phyloP scores from a whole-genome alignment of 2,329 filamentous ascomycete genomes.

The Venturia asperata region DNA sequence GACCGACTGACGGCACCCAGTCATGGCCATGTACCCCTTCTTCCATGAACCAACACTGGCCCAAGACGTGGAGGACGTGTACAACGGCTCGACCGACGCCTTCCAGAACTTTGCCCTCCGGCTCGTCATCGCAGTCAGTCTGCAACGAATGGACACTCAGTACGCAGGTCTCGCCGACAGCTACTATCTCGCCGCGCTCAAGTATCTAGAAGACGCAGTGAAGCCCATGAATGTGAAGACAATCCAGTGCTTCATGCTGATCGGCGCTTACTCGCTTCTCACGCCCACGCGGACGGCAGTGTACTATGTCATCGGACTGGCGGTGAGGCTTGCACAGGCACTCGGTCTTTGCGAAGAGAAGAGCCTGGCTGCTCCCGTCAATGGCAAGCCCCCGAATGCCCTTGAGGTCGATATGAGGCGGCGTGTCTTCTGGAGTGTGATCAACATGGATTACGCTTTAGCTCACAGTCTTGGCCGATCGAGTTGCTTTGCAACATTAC shows the following conservation, averaged over 20 bases:
- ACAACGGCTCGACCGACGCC: slow-evolving; percentile 64
- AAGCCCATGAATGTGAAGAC: slow-evolving; percentile 85
- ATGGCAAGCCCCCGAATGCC: slow-evolving; percentile 55
- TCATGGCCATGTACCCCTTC: slow-evolving; percentile 66
- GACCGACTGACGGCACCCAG: slow-evolving; percentile 3
- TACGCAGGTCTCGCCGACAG: slow-evolving; percentile 93
- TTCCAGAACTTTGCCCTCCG: slow-evolving; percentile 83
- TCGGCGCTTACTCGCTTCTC: slow-evolving; percentile 84
- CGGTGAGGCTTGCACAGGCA: slow-evolving; percentile 80
- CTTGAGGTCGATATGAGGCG: slow-evolving; percentile 84
- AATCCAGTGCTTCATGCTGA: slow-evolving; percentile 78
- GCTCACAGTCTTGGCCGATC: slow-evolving; percentile 83
- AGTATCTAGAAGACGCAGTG: slow-evolving; percentile 73
- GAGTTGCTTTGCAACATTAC: slow-evolving; percentile 71
- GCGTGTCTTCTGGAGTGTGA: slow-evolving; percentile 78
- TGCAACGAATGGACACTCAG: slow-evolving; percentile 82
- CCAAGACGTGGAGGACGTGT: slow-evolving; percentile 72
- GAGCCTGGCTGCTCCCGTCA: slow-evolving; percentile 62
- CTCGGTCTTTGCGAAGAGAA: slow-evolving; percentile 82
- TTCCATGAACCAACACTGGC: slow-evolving; percentile 77
- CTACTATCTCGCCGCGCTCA: slow-evolving; percentile 86
- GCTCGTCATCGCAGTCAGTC: slow-evolving; percentile 88
- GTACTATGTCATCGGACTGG: slow-evolving; percentile 87
- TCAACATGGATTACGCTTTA: slow-evolving; percentile 81
- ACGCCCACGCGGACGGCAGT: slow-evolving; percentile 88